Conservation (phyloP, 345 rosid species). For the Mallotus nudiflorus region DNA sequence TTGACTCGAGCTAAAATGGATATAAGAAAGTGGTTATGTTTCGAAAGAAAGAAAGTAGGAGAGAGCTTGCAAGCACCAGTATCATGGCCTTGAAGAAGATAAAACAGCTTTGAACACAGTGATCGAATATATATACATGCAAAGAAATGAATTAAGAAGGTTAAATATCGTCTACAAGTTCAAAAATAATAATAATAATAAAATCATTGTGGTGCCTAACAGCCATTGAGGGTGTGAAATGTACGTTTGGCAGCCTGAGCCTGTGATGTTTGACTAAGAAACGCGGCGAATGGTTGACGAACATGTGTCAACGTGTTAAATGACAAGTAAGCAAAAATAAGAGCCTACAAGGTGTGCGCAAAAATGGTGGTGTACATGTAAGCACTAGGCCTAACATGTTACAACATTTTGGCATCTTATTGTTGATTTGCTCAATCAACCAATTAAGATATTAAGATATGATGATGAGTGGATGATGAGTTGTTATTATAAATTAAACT, state of each 20-base stretch:
- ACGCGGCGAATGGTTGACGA: constrained; percentile 6
- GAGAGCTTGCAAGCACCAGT: neutral
- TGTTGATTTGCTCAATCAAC: too few relatives aligned
- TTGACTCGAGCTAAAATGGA: constrained; percentile 3
- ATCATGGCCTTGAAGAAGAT: neutral
- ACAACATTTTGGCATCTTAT: neutral
- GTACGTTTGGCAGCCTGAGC: constrained; percentile 48
- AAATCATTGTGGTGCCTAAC: constrained; percentile 48
- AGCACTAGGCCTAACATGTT: constrained; percentile 25
- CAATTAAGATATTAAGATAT: neutral
- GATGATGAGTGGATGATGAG: neutral
- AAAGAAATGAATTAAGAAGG: neutral
- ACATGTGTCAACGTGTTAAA: constrained; percentile 7
- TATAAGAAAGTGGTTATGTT: neutral
- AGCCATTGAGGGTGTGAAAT: constrained; percentile 44
- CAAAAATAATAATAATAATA: too few relatives aligned
- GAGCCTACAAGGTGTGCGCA: neutral
- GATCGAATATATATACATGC: neutral
- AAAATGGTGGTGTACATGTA: constrained; percentile 25
- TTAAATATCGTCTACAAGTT: too few relatives aligned
- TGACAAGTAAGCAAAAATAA: neutral
- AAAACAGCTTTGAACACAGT: neutral
- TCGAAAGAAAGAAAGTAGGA: too few relatives aligned
- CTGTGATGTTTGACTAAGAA: constrained; percentile 46
- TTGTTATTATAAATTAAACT: too few relatives aligned